Evolutionary conservation across 768 basidiomycete genomes (phyloP).

Genomic region (Cystobasidium ongulense): DNA sequence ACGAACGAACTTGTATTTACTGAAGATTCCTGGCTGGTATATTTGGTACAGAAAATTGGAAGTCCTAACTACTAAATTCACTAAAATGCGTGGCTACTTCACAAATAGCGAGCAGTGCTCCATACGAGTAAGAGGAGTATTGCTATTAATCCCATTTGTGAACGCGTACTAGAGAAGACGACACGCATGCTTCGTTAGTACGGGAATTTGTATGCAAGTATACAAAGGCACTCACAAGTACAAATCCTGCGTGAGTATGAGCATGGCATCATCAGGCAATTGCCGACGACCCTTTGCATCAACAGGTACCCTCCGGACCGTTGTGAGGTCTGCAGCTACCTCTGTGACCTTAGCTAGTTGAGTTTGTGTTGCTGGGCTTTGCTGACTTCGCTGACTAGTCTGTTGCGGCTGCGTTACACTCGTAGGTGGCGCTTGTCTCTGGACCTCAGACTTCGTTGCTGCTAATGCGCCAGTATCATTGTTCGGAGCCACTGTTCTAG

Average conservation of each 20-base stretch:
- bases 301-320: neutral
- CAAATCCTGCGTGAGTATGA: conserved; percentile 36
- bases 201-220: too few relatives aligned
- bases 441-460: neutral
- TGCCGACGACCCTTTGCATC: neutral
- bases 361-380: neutral
- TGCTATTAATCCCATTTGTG: conserved; percentile 16
- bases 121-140: conserved; percentile 7
- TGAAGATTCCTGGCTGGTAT: neutral
- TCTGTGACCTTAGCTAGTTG: neutral
- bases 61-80: neutral
- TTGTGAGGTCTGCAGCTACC: neutral
- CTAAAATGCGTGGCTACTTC: neutral
- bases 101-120: neutral
- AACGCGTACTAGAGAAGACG: conserved; percentile 10
- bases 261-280: conserved; percentile 35
- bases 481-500: neutral
- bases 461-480: neutral
- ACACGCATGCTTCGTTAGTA: too few relatives aligned
- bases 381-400: neutral
- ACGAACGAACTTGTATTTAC: too few relatives aligned
- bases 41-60: neutral
- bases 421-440: too few relatives aligned
- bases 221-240: conserved; percentile 38
- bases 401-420: neutral